phyloP scores from a whole-genome alignment of 805 yeast genomes.

The Candida nanaspora region DNA sequence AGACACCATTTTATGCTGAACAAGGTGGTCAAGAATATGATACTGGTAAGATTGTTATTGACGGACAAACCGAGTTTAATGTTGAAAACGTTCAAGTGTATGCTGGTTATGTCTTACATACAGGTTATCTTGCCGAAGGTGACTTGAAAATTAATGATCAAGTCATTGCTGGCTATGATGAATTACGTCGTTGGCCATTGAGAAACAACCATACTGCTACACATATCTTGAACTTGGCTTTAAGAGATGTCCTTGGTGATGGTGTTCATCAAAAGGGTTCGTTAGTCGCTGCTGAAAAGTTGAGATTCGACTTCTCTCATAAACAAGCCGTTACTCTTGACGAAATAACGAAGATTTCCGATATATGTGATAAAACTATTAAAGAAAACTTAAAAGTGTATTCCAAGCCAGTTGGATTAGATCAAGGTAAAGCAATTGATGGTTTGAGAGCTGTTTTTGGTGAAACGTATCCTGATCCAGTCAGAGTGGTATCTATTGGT shows the following conservation, averaged over 20 bases:
- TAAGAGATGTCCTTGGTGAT: conserved; percentile 80
- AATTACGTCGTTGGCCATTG: conserved; percentile 90
- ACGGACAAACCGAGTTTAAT: conserved; percentile 78
- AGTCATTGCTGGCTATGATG: conserved; percentile 85
- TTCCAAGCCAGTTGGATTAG: conserved; percentile 75
- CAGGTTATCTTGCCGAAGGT: conserved; percentile 83
- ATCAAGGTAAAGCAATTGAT: conserved; percentile 61
- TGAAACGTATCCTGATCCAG: conserved; percentile 98
- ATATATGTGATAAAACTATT: conserved; percentile 63
- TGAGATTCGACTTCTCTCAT: conserved; percentile 94
- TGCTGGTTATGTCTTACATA: conserved; percentile 93
- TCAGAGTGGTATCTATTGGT: conserved; percentile 95
- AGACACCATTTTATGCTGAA: conserved; percentile 95
- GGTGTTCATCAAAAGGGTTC: conserved; percentile 95
- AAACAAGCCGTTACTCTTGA: conserved; percentile 70
- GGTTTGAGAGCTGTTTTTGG: conserved; percentile 98
- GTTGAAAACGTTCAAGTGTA: conserved; percentile 89
- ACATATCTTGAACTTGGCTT: conserved; percentile 84
- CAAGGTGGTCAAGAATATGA: conserved; percentile 99
- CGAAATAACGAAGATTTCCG: conserved; percentile 73
- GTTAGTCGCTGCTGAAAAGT: conserved; percentile 87
- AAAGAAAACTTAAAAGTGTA: conserved; percentile 65
- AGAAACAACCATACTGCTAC: conserved; percentile 99
- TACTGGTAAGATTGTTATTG: conserved; percentile 86
- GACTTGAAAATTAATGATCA: conserved; percentile 55